Base-by-base conservation (phyloP, 1,284 basidiomycete genomes). In the Pulchroboletus neoregius region DNA sequence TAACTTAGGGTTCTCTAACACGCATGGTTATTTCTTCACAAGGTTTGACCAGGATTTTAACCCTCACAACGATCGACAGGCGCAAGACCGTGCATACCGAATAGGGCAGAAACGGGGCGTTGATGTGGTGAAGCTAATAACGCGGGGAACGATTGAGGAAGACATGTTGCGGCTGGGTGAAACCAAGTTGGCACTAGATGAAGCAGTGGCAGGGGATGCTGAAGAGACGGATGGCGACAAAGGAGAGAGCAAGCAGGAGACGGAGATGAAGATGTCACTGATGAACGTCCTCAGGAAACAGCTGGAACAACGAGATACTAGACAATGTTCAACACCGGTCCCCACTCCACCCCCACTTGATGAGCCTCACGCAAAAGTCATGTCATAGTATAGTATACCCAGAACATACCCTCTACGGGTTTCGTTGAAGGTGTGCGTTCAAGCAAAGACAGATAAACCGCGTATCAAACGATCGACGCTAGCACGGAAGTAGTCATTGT, bases 41-140 rank as follows among this genome's bases (percentile, higher is more conserved):
- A 87, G 84, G 75, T 98, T 95, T 65, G 96, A 99, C 65, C 94
- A 97, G 66, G 96, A 99, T 66, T 97, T 95, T 68, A 98, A 96
- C 67, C 90, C 85, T 7, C 86, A 87, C 63, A 90, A 88, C 58
- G 95, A 98, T 71, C 82, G 88, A 52, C 95, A 99, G 71, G 96
- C 96, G 0, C 93, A 95, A 46, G 96, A 99, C 66, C 84, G 96
- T 30, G 94, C 94, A 23, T 99, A 98, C 66, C 87, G 96, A n/a
- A 97, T 99, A 57, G 95, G 93, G 13, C 94, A 96, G 67, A 91
- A 88, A 61, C 81, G 84, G 43, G 84, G 94, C 47, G 93, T 96
- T 4, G 88, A 91, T 34, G 87, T 99, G 4, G 82, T 97, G 62
- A 96, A 94, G 65, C 75, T 99, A n/a, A 91, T 98, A 57, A 87